Conservation (phyloP, 805 yeast species). For the Candida ipomoeae region DNA sequence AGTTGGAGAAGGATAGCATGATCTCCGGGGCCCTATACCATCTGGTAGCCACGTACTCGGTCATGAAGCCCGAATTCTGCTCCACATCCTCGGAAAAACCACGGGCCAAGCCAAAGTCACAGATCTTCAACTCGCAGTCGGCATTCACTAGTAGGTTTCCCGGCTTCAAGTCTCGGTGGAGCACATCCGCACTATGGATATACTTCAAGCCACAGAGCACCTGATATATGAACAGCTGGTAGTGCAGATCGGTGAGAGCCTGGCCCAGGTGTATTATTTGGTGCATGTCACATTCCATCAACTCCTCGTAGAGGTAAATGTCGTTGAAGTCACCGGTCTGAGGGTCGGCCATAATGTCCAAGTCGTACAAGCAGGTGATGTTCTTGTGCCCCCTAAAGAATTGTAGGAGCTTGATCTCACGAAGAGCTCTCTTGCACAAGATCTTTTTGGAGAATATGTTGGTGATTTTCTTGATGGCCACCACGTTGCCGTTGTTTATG, state of each 20-base stretch:
- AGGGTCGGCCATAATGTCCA: slow-evolving; percentile 79
- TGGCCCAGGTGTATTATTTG: slow-evolving; percentile 94
- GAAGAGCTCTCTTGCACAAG: slow-evolving; percentile 82
- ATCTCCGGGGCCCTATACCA: slow-evolving; percentile 99
- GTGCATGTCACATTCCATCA: slow-evolving; percentile 98
- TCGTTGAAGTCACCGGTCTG: slow-evolving; percentile 73
- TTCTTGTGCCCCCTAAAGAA: slow-evolving; percentile 96
- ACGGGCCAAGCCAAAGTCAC: slow-evolving; percentile 95
- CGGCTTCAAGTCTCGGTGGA: slow-evolving; percentile 93
- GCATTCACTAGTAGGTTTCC: slow-evolving; percentile 91
- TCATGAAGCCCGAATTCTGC: slow-evolving; percentile 86
- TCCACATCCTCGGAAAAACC: slow-evolving; percentile 81
- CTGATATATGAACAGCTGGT: slow-evolving; percentile 89
- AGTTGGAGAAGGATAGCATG: slow-evolving; percentile 89
- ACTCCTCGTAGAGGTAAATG: slow-evolving; percentile 87
- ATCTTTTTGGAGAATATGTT: slow-evolving; percentile 90
- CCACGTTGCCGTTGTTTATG: slow-evolving; percentile 39
- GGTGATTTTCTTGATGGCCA: slow-evolving; percentile 94
- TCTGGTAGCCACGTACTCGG: slow-evolving; percentile 96
- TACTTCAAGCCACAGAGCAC: slow-evolving; percentile 85
- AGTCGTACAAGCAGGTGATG: slow-evolving; percentile 90
- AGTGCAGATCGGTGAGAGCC: slow-evolving; percentile 90
- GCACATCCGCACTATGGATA: slow-evolving; percentile 86
- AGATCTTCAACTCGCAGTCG: slow-evolving; percentile 92
- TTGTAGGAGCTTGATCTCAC: slow-evolving; percentile 84